Percentiles rank a stretch among this genome's conserved stretches.
phyloP scores from a whole-genome alignment of 2,329 filamentous ascomycete genomes.

The Trichoderma sp. region DNA sequence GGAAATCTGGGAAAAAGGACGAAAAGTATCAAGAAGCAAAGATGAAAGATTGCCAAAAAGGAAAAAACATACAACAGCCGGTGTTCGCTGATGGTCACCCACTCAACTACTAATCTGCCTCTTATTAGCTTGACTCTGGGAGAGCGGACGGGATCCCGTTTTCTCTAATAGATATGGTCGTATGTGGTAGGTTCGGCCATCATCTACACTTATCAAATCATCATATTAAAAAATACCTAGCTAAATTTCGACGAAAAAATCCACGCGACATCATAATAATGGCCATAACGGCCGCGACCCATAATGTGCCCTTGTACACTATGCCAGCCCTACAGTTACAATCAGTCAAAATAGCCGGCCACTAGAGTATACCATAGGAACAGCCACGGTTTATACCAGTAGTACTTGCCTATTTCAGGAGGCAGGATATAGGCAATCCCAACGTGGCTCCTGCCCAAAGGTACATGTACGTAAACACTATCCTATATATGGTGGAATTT shows the following conservation, averaged over 20 bases:
- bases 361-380: not conserved
- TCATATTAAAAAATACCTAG: not conserved
- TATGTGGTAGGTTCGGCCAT: no score
- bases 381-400: not conserved
- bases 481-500: slow-evolving; percentile 9
- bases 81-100: no score
- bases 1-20: no score
- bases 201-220: no score
- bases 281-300: not conserved
- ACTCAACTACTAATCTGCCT: no score
- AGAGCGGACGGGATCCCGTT: no score
- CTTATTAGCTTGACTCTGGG: no score
- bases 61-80: no score
- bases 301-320: not conserved
- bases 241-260: not conserved
- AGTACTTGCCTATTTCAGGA: slow-evolving; percentile 12
- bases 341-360: slow-evolving; percentile 1
- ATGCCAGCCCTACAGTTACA: not conserved
- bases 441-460: not conserved
- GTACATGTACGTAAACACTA: not conserved
- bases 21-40: no score
- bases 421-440: slow-evolving; percentile 7
- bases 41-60: no score
- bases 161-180: no score
- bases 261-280: not conserved